A percentile compares a stretch with the other conserved stretches of the same genome.
phyloP scores from a whole-genome alignment of 768 basidiomycete genomes.

The Lactarius vividus region DNA sequence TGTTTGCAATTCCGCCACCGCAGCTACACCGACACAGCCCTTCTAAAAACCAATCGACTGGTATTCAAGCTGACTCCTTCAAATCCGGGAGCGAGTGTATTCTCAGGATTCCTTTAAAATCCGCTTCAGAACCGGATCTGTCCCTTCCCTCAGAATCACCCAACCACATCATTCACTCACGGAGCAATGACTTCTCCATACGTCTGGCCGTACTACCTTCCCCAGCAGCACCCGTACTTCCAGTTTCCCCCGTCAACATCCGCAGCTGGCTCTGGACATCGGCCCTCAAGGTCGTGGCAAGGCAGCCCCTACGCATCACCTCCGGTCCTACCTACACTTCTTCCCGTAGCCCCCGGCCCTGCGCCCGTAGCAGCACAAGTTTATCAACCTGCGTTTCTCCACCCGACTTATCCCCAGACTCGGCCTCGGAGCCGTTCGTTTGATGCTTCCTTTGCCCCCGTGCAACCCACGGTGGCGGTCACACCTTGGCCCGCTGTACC shows the following conservation, averaged over 20 bases:
- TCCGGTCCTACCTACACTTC: conserved; percentile 14
- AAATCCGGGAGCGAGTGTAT: neutral
- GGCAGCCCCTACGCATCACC: conserved; percentile 20
- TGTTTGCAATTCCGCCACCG: conserved; percentile 10
- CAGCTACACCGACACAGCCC: conserved; percentile 2
- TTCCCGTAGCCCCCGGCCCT: conserved; percentile 6
- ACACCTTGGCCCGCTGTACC: conserved; percentile 13
- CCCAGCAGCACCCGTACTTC: conserved; percentile 23
- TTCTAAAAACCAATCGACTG: neutral
- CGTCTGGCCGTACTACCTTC: conserved; percentile 23
- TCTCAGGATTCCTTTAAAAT: neutral
- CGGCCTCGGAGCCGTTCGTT: conserved; percentile 25
- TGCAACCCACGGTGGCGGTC: conserved; percentile 1
- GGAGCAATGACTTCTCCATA: conserved; percentile 14
- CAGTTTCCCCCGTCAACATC: conserved; percentile 14
- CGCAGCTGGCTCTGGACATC: conserved; percentile 10
- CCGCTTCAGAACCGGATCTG: neutral
- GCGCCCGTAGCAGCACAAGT: conserved; percentile 6
- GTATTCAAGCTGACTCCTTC: conserved; percentile 23
- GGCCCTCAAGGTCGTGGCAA: conserved; percentile 18
- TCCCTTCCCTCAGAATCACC: neutral
- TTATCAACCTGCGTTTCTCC: conserved; percentile 13
- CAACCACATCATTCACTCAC: neutral
- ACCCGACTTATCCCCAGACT: conserved; percentile 7
- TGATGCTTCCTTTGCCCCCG: conserved; percentile 16